A percentile compares a stretch with the other conserved stretches of the same genome.
phyloP scores from a whole-genome alignment of 1,284 basidiomycete genomes.

The Heterobasidion annosum region DNA sequence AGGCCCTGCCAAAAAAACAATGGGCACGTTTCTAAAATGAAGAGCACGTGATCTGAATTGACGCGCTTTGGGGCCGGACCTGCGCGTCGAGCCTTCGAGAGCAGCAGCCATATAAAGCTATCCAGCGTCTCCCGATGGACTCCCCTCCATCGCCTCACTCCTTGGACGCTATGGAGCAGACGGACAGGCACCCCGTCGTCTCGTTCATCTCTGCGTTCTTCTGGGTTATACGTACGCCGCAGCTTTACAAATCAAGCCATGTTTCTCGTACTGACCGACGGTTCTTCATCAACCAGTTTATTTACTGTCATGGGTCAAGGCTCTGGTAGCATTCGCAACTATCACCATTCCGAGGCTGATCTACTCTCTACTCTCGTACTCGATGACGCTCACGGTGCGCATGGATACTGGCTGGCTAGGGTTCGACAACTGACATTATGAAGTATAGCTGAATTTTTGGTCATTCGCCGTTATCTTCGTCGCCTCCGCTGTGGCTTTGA shows the following conservation, averaged over 20 bases:
- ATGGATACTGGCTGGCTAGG: not conserved
- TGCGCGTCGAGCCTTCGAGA: not conserved
- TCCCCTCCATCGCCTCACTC: not conserved
- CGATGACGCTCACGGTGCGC: slow-evolving; percentile 76
- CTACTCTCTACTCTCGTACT: slow-evolving; percentile 77
- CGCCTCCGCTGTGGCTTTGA: slow-evolving; percentile 56
- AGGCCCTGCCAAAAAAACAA: no score
- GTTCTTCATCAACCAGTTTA: slow-evolving; percentile 50
- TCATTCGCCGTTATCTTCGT: slow-evolving; percentile 74
- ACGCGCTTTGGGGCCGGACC: not conserved
- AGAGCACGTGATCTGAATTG: not conserved
- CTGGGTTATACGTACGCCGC: slow-evolving; percentile 62
- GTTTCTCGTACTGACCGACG: not conserved
- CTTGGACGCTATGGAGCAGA: slow-evolving; percentile 7
- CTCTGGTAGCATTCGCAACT: slow-evolving; percentile 66
- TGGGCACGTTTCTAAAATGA: not conserved
- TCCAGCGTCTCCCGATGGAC: slow-evolving; percentile 6
- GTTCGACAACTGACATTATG: slow-evolving; percentile 1
- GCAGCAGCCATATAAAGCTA: not conserved
- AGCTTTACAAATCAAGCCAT: not conserved
- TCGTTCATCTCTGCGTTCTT: slow-evolving; percentile 77
- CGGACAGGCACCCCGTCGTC: slow-evolving; percentile 52
- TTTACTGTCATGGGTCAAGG: slow-evolving; percentile 68
- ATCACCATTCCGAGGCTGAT: slow-evolving; percentile 74
- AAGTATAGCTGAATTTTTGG: slow-evolving; percentile 74